Base-by-base conservation (phyloP, 768 basidiomycete genomes). In the Hortiboletus campestris region DNA sequence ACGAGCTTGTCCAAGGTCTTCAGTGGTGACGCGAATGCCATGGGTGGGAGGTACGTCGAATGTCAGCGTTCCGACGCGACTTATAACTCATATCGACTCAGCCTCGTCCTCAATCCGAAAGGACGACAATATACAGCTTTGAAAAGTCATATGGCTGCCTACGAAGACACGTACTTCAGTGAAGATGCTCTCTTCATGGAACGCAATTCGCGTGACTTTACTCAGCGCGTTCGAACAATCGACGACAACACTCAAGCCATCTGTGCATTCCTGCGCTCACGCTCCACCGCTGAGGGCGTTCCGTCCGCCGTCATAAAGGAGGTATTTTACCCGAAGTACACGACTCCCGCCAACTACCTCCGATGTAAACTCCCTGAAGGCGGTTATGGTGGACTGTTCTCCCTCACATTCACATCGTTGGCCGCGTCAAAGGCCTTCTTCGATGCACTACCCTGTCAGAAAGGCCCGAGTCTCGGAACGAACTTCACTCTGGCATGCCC, bases 151-250 rank as follows among this genome's bases (percentile, higher is more conserved):
- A 75, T 93, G 63, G 65, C 72, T 9, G 75, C 69, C 7, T 98
- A 85, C 70, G 91, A 96, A 68, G 95, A 99, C 67, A 75, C 76
- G 22, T 98, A 92, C 74, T 98, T 88, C 61, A 80, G 84, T 65
- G 91, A 94, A 69, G 96, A 99, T 66, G 94, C 91, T 40, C 84
- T 98, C 53, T 96, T 86, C 78, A 90, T 99, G 89, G 96, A 99
- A 69, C 89, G 95, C 61, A 99, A 99, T 74, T 98, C 96, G 17
- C 91, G 96, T 48, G 87, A 97, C 74, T 98, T 96, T 76, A 74
- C 79, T 49, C 77, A 75, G 9, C 91, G 96, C 51, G 80, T 94
- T 61, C 77, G 77, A 52, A 69, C 76, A 50, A 92, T 96, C 71
- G 92, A 98, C 70, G 69, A 72, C 32, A 98, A 96, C 69, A 78